phyloP scores from a whole-genome alignment of 768 basidiomycete genomes.

The Astraeus odoratus region DNA sequence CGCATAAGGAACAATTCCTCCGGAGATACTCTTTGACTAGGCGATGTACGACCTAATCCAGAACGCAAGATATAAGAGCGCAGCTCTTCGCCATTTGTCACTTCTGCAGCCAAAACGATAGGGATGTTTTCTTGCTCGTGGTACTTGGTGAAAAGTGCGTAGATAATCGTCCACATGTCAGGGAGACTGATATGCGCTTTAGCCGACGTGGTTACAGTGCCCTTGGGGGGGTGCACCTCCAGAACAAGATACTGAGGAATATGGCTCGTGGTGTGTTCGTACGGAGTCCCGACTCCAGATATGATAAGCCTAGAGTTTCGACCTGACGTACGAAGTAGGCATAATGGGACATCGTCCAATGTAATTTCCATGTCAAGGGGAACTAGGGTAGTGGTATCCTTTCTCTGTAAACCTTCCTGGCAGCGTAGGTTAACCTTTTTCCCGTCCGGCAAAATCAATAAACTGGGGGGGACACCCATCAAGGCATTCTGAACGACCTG shows the following conservation, averaged over 20 bases:
- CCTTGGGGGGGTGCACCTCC: constrained; percentile 5
- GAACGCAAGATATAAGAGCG: constrained; percentile 31
- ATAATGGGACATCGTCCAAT: constrained; percentile 8
- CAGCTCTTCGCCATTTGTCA: constrained; percentile 29
- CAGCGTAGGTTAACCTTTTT: constrained; percentile 13
- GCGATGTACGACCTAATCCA: constrained; percentile 26
- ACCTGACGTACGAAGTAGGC: constrained; percentile 9
- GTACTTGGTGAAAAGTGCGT: constrained; percentile 35
- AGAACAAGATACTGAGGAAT: constrained; percentile 17
- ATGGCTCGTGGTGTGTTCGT: constrained; percentile 14
- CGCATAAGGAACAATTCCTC: constrained; percentile 34
- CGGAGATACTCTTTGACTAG: constrained; percentile 6
- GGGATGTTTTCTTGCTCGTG: constrained; percentile 37
- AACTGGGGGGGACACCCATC: not conserved
- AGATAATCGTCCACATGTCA: constrained; percentile 36
- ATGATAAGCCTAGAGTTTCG: constrained; percentile 8
- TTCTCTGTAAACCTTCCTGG: no score
- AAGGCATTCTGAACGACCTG: constrained; percentile 11
- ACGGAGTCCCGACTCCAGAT: constrained; percentile 15
- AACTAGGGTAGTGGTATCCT: no score
- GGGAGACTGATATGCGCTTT: constrained; percentile 19
- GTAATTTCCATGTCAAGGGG: no score
- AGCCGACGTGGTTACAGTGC: no score
- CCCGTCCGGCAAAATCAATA: constrained; percentile 12
- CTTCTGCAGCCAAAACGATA: constrained; percentile 21